Conservation (phyloP, 352 stramenopile genomes). For the Bremia lactucae region DNA sequence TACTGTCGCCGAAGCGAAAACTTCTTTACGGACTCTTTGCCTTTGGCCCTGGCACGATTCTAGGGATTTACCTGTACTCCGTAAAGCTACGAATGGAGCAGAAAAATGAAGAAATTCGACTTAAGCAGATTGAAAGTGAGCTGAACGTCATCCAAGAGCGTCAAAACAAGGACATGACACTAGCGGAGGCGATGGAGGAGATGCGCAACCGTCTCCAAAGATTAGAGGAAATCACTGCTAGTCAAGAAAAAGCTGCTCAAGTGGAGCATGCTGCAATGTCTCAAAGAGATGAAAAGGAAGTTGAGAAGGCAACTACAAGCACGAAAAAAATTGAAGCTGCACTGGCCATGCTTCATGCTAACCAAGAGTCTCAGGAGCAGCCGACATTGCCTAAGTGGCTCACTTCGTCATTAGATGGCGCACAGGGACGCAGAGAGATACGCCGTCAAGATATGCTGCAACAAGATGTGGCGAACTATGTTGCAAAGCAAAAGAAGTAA, state of each 20-base stretch:
- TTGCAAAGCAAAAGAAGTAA: slow-evolving; percentile 20
- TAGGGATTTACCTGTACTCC: slow-evolving; percentile 59
- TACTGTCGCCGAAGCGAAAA: slow-evolving; percentile 56
- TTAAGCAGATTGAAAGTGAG: slow-evolving; percentile 35
- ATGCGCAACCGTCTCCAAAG: slow-evolving; percentile 42
- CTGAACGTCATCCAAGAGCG: slow-evolving; percentile 26
- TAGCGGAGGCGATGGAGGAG: slow-evolving; percentile 45
- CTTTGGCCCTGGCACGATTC: slow-evolving; percentile 50
- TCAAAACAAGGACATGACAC: slow-evolving; percentile 39
- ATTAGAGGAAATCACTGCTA: slow-evolving; percentile 38
- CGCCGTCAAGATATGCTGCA: slow-evolving; percentile 38
- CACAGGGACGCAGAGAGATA: slow-evolving; percentile 36
- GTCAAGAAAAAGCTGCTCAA: slow-evolving; percentile 15
- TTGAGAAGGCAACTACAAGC: slow-evolving; percentile 4
- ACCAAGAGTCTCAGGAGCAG: slow-evolving; percentile 6
- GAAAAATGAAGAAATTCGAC: slow-evolving; percentile 44
- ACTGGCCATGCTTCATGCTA: slow-evolving; percentile 13
- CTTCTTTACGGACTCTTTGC: slow-evolving; percentile 56
- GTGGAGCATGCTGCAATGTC: slow-evolving; percentile 1
- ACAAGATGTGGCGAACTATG: slow-evolving; percentile 33
- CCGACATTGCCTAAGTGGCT: slow-evolving; percentile 2
- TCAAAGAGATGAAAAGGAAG: slow-evolving; percentile 2
- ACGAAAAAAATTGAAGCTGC: slow-evolving; percentile 32
- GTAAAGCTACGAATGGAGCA: slow-evolving; percentile 60
- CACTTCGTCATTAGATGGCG: slow-evolving; percentile 25